phyloP scores from a whole-genome alignment of 176 grass and related monocot genomes.

The Tillandsia fasciculata region DNA sequence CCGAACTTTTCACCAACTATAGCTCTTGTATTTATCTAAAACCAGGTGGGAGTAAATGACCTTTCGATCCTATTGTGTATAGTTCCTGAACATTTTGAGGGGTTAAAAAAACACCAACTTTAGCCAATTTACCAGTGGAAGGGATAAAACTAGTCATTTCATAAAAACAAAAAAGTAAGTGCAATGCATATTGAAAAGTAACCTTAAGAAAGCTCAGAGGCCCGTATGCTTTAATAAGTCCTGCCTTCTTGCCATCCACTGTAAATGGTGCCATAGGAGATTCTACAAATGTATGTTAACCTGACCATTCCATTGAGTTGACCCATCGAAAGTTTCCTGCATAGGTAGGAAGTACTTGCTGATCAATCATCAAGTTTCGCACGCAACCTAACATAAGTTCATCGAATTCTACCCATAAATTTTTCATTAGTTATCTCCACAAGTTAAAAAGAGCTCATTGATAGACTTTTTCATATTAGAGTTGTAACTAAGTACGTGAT shows the following conservation, averaged over 20 bases:
- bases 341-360: neutral
- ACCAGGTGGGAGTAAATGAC: too few species aligned
- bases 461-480: neutral
- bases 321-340: conserved; percentile 48
- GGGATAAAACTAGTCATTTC: too few species aligned
- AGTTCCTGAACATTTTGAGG: too few species aligned
- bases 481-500: neutral
- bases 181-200: neutral
- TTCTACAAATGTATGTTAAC: conserved; percentile 24
- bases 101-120: too few species aligned
- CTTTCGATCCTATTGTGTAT: too few species aligned
- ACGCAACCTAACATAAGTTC: neutral
- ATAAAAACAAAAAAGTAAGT: neutral
- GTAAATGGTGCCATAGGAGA: conserved; percentile 28
- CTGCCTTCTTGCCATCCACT: conserved; percentile 27
- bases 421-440: neutral
- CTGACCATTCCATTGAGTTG: conserved; percentile 48
- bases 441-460: neutral
- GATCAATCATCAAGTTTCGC: neutral
- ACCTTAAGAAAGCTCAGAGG: conserved; percentile 47
- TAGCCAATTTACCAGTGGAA: too few species aligned
- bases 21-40: too few species aligned
- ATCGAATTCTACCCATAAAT: too few species aligned
- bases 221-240: conserved; percentile 35
- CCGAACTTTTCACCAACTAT: too few species aligned